Evolutionary conservation across 1,284 basidiomycete genomes (phyloP).

Genomic region (Psilocybe mexicana): DNA sequence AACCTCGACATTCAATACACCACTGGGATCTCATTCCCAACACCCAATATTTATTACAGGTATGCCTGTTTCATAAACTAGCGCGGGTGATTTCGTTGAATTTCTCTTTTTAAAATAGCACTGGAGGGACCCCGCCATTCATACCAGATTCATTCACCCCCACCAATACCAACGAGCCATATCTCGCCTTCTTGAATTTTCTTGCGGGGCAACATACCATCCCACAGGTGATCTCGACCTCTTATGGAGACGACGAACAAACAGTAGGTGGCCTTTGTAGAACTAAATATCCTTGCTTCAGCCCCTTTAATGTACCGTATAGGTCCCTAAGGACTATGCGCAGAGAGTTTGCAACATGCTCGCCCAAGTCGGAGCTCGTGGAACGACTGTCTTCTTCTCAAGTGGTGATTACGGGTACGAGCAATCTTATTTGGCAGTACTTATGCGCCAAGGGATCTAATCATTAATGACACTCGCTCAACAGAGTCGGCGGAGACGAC

Average conservation of each 20-base stretch:
- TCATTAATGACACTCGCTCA: not conserved
- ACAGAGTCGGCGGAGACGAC: constrained; percentile 61
- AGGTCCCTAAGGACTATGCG: constrained; percentile 60
- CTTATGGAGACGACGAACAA: constrained; percentile 60
- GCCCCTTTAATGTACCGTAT: not conserved
- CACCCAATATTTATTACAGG: constrained; percentile 64
- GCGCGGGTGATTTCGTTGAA: not conserved
- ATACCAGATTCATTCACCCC: constrained; percentile 53
- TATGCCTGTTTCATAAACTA: constrained; percentile 13
- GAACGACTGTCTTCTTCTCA: constrained; percentile 63
- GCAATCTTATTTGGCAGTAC: not conserved
- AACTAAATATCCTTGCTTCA: too few species aligned
- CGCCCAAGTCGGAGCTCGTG: constrained; percentile 60
- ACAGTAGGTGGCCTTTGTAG: constrained; percentile 32
- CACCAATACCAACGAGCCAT: constrained; percentile 59
- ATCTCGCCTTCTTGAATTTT: constrained; percentile 57
- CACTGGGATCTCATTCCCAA: constrained; percentile 60
- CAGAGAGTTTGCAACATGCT: constrained; percentile 56
- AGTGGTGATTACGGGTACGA: constrained; percentile 60
- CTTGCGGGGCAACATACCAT: constrained; percentile 47
- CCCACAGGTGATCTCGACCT: constrained; percentile 58
- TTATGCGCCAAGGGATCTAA: not conserved
- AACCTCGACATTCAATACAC: constrained; percentile 72
- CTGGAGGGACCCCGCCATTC: constrained; percentile 66
- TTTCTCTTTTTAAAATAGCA: constrained; percentile 34